These are phyloP conservation scores for Scalesia atractyloides DNA, from an alignment of 129 eudicot species.

Conservation along the genomic window DNA sequence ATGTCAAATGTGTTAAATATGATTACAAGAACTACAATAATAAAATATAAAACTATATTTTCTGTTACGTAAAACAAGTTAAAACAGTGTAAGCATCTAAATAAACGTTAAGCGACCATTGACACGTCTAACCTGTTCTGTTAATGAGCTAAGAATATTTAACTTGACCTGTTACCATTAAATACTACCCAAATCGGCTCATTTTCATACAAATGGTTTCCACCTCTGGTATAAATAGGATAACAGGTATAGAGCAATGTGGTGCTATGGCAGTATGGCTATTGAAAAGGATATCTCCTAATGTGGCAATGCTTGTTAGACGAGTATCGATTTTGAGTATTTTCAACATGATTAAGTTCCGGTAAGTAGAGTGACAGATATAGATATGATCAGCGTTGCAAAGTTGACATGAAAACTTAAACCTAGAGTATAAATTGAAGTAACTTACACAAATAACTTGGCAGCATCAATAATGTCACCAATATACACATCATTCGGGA, in stretches of 20 bases:
- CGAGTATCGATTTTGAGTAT: not conserved
- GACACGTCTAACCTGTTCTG: not conserved
- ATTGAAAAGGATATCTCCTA: not conserved
- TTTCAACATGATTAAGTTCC: not conserved
- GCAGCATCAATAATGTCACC: conserved; percentile 73
- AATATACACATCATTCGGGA: conserved; percentile 78
- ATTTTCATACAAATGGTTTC: not conserved
- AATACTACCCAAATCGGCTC: not conserved
- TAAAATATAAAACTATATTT: not conserved
- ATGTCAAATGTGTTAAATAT: not conserved
- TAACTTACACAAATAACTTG: conserved; percentile 63
- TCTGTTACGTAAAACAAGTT: not conserved
- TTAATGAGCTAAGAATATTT: not conserved
- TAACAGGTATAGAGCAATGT: not conserved
- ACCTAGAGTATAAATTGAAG: not conserved
- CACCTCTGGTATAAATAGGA: not conserved
- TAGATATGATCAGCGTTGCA: not conserved
- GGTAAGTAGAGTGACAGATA: not conserved
- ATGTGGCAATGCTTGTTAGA: conserved; percentile 5
- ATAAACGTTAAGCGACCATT: not conserved
- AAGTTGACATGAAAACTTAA: conserved; percentile 8
- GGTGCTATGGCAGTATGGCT: not conserved
- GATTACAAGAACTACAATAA: not conserved
- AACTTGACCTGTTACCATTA: not conserved
- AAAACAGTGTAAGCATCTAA: not conserved